A percentile compares a stretch with the other conserved stretches of the same genome.
Evolutionary conservation across 2,329 filamentous ascomycete genomes (phyloP).

Genomic region (Colletotrichum kahawae): DNA sequence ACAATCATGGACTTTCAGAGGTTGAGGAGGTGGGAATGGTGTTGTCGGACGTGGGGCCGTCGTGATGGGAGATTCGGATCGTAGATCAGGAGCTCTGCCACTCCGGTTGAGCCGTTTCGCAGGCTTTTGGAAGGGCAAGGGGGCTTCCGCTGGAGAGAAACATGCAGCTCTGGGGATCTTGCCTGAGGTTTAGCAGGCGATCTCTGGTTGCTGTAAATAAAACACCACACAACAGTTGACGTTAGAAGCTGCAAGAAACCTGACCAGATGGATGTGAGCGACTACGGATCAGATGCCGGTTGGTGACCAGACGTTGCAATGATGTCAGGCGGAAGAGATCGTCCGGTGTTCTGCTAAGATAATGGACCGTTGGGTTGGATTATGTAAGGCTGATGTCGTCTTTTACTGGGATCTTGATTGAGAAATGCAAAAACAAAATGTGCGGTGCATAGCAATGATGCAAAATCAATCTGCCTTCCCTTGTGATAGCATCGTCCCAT

Average conservation of each 20-base stretch:
- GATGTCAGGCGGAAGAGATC: conserved; percentile 9
- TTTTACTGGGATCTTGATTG: not conserved
- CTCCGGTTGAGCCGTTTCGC: not conserved
- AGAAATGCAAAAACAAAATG: not conserved
- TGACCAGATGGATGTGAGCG: not conserved
- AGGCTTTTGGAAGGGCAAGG: not conserved
- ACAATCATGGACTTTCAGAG: not conserved
- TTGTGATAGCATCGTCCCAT: not conserved
- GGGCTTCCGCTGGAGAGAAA: not conserved
- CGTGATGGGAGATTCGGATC: not conserved
- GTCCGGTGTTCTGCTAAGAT: not conserved
- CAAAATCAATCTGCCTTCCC: not conserved
- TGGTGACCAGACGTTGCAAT: not conserved
- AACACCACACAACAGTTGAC: not conserved
- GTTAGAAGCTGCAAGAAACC: not conserved
- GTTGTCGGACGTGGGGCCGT: not conserved
- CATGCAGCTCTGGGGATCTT: not conserved
- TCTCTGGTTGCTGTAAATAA: not conserved
- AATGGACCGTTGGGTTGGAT: not conserved
- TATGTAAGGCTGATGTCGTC: not conserved
- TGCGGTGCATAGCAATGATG: not conserved
- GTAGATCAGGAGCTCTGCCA: not conserved
- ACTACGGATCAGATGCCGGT: not conserved
- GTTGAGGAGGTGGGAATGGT: not conserved
- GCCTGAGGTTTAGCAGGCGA: not conserved